Percentiles rank a stretch among this genome's conserved stretches.
phyloP scores from a whole-genome alignment of 345 rosid genomes.

The Psidium friedrichsthalianum region DNA sequence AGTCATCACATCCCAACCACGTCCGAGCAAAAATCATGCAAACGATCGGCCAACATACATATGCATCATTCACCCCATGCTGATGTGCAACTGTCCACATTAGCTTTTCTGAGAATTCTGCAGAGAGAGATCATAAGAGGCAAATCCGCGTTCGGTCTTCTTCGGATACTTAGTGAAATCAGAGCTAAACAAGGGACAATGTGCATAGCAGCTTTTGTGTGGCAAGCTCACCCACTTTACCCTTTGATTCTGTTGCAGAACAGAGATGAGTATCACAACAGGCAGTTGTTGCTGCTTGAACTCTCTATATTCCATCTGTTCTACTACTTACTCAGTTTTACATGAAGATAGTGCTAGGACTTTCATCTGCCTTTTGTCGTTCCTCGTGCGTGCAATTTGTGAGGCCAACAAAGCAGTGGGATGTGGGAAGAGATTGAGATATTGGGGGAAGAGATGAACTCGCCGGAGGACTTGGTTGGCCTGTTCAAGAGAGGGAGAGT shows the following conservation, averaged over 20 bases:
- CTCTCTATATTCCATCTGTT: neutral
- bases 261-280: conserved; percentile 60
- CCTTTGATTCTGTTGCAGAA: conserved; percentile 52
- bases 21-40: neutral
- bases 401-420: conserved; percentile 41
- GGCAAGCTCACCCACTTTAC: conserved; percentile 56
- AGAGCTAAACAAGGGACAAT: conserved; percentile 4
- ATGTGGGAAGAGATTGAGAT: conserved; percentile 48
- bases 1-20: neutral
- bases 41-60: neutral
- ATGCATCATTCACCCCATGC: neutral
- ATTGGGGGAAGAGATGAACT: conserved; percentile 50
- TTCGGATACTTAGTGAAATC: neutral
- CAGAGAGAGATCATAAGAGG: neutral
- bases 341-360: neutral
- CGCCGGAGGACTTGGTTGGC: conserved; percentile 67
- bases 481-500: conserved; percentile 48
- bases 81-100: neutral
- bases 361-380: too few species aligned
- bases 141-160: neutral
- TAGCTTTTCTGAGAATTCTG: neutral
- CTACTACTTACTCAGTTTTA: neutral
- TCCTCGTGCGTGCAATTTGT: neutral
- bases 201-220: conserved; percentile 56
- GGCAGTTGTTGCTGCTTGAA: conserved; percentile 18